These are phyloP conservation scores for Gossypium schwendimanii DNA, from an alignment of 441 rosid genomes.

Conservation along the genomic window DNA sequence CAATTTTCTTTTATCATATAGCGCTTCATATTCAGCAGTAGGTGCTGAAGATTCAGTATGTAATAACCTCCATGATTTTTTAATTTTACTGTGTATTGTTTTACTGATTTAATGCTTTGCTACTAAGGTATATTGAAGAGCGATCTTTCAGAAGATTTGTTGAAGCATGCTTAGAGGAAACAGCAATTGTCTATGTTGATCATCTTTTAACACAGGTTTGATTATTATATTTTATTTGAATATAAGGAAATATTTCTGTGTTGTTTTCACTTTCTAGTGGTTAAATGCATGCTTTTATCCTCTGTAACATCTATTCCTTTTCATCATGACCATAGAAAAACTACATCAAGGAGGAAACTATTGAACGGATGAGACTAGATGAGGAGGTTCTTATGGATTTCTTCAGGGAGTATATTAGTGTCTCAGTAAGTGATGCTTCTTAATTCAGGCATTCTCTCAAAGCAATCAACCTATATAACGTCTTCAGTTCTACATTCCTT, in stretches of 20 bases:
- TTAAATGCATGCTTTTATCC: constrained; percentile 11
- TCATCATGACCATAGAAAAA: constrained; percentile 50
- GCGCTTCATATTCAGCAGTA: neutral
- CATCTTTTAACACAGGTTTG: constrained; percentile 84
- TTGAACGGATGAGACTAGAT: constrained; percentile 90
- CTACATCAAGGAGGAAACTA: constrained; percentile 94
- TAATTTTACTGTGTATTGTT: neutral
- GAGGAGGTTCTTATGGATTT: constrained; percentile 96
- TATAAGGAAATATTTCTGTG: neutral
- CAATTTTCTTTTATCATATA: neutral
- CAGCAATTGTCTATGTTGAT: constrained; percentile 76
- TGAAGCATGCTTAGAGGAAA: constrained; percentile 95
- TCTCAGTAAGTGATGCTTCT: constrained; percentile 52
- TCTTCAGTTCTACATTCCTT: neutral
- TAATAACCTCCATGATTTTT: neutral
- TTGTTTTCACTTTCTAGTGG: constrained; percentile 9
- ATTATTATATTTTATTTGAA: neutral
- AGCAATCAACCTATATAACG: neutral
- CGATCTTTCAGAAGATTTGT: constrained; percentile 95
- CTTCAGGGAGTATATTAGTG: constrained; percentile 87
- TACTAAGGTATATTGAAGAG: constrained; percentile 82
- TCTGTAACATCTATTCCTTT: neutral
- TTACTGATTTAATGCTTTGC: constrained; percentile 18
- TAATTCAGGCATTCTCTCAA: neutral
- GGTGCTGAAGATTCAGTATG: neutral